Evolutionary conservation across 768 basidiomycete species (phyloP).

Genomic region (Leccinum variicolor): DNA sequence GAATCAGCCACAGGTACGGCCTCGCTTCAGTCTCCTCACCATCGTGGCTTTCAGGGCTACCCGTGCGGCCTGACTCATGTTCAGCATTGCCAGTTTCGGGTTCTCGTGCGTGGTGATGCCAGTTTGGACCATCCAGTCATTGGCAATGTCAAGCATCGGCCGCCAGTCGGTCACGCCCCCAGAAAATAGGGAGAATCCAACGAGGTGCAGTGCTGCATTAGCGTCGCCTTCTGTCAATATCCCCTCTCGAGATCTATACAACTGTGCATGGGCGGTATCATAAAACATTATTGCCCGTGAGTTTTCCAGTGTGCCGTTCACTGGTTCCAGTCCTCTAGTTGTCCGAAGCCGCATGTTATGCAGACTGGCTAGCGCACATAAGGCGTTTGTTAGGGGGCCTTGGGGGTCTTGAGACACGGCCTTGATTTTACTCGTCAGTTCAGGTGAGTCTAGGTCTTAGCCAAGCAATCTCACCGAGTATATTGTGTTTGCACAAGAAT

Average conservation of each 20-base stretch:
- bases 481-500: constrained; percentile 58
- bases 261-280: constrained; percentile 63
- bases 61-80: constrained; percentile 51
- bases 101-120: constrained; percentile 63
- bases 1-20: constrained; percentile 11
- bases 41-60: constrained; percentile 67
- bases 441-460: constrained; percentile 1
- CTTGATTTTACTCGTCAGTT: constrained; percentile 19
- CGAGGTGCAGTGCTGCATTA: constrained; percentile 73
- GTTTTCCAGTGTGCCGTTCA: constrained; percentile 49
- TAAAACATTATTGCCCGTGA: constrained; percentile 63
- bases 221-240: constrained; percentile 66
- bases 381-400: constrained; percentile 68
- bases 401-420: constrained; percentile 62
- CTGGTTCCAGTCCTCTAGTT: constrained; percentile 57
- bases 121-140: constrained; percentile 72
- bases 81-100: constrained; percentile 54
- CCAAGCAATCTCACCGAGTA: constrained; percentile 51
- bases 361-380: constrained; percentile 73
- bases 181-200: constrained; percentile 68
- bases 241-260: constrained; percentile 54
- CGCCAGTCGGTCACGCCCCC: constrained; percentile 71
- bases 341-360: constrained; percentile 63
- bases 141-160: constrained; percentile 62
- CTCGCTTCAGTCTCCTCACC: constrained; percentile 42